A percentile compares a stretch with the other conserved stretches of the same genome.
Evolutionary conservation across 257 asterid genomes (phyloP).

Genomic region (Lavandula angustifolia): DNA sequence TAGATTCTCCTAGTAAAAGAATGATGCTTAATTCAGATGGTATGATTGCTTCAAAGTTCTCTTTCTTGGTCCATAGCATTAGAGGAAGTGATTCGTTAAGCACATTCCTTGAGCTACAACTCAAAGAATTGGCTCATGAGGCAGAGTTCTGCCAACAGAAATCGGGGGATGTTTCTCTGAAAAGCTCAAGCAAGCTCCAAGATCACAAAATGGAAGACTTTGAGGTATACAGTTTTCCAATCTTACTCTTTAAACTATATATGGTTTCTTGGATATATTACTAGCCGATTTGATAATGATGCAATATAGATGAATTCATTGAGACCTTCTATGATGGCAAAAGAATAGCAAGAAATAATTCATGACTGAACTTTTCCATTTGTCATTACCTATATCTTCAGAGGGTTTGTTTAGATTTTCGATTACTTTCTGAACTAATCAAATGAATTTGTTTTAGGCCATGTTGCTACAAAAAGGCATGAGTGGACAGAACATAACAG

Average conservation of each 20-base stretch:
- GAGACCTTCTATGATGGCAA: not conserved
- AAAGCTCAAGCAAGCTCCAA: conserved; percentile 37
- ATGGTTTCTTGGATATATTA: not conserved
- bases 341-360: not conserved
- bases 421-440: not conserved
- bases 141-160: conserved; percentile 56
- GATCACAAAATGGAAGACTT: conserved; percentile 24
- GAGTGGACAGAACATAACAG: conserved; percentile 36
- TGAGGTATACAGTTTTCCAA: conserved; percentile 41
- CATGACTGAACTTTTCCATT: not conserved
- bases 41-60: conserved; percentile 39
- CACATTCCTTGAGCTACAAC: conserved; percentile 72
- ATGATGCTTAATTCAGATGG: conserved; percentile 43
- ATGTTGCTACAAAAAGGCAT: conserved; percentile 39
- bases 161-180: conserved; percentile 31
- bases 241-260: not conserved
- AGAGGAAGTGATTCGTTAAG: conserved; percentile 65
- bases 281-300: too few relatives aligned
- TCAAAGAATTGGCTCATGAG: conserved; percentile 61
- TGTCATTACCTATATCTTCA: not conserved
- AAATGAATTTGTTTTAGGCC: conserved; percentile 36
- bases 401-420: not conserved
- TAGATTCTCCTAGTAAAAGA: conserved; percentile 51
- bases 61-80: conserved; percentile 43
- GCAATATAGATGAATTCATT: too few relatives aligned